Percentiles rank a stretch among this genome's conserved stretches.
Evolutionary conservation across 208 protist genomes (phyloP).

Genomic region (Trypanosoma rangeli): DNA sequence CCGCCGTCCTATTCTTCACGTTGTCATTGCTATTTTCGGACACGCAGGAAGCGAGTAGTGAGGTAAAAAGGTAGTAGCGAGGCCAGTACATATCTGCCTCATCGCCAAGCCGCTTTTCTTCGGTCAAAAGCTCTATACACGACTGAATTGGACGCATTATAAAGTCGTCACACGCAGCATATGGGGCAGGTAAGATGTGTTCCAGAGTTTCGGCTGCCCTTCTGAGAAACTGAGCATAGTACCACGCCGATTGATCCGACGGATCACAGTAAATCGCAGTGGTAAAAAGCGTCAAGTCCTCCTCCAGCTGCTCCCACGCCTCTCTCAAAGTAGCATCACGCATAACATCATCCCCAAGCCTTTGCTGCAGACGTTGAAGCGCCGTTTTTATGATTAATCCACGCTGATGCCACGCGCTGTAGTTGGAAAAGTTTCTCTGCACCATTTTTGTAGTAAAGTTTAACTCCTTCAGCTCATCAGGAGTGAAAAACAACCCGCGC

Average conservation of each 20-base stretch:
- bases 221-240: constrained; percentile 68
- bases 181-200: background rate
- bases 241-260: constrained; percentile 87
- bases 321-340: constrained; percentile 4
- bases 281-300: constrained; percentile 58
- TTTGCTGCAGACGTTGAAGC: constrained; percentile 23
- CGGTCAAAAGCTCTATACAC: constrained; percentile 51
- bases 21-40: background rate
- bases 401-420: constrained; percentile 97
- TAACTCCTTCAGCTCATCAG: constrained; percentile 61
- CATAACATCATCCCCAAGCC: background rate
- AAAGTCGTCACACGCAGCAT: constrained; percentile 21
- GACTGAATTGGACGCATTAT: constrained; percentile 34
- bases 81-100: constrained; percentile 54
- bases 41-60: constrained; percentile 21
- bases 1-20: background rate
- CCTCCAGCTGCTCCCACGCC: constrained; percentile 32
- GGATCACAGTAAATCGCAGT: constrained; percentile 89
- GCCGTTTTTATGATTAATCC: constrained; percentile 49
- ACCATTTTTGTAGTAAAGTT: constrained; percentile 87
- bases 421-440: constrained; percentile 96
- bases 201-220: background rate
- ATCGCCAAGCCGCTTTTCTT: constrained; percentile 40
- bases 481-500: constrained; percentile 31
- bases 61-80: constrained; percentile 52